Evolutionary conservation across 1,139 yeast species (phyloP).

Genomic region (Torulaspora pretoriensis): DNA sequence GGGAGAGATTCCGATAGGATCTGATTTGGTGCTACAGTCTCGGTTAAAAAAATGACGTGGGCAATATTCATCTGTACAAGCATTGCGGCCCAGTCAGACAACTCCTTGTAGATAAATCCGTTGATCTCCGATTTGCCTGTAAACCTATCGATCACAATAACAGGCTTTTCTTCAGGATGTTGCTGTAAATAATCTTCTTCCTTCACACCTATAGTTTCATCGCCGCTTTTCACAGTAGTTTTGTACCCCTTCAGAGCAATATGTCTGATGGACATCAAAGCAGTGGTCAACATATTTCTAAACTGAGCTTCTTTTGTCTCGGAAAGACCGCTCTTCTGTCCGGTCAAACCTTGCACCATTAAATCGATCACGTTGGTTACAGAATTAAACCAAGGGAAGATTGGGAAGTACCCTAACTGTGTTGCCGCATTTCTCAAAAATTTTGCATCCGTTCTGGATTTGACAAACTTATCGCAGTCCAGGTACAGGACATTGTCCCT

Average conservation of each 20-base stretch:
- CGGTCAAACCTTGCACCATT: constrained; percentile 85
- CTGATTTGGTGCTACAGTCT: constrained; percentile 75
- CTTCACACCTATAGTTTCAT: constrained; percentile 41
- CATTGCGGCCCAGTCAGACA: constrained; percentile 87
- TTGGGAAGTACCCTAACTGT: constrained; percentile 87
- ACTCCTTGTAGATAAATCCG: constrained; percentile 63
- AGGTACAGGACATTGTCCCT: constrained; percentile 59
- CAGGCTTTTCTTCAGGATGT: constrained; percentile 84
- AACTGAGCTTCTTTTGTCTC: constrained; percentile 82
- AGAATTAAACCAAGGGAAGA: constrained; percentile 87
- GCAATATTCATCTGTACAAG: constrained; percentile 76
- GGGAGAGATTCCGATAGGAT: constrained; percentile 70
- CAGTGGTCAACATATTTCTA: constrained; percentile 71
- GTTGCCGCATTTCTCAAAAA: constrained; percentile 65
- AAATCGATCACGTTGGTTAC: constrained; percentile 77
- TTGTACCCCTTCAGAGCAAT: constrained; percentile 53
- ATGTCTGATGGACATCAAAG: constrained; percentile 67
- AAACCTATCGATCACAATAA: constrained; percentile 76
- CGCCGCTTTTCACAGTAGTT: constrained; percentile 32
- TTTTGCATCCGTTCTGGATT: constrained; percentile 67
- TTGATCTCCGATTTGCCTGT: constrained; percentile 57
- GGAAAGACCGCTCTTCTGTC: constrained; percentile 88
- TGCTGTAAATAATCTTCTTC: constrained; percentile 82
- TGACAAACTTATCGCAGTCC: constrained; percentile 74
- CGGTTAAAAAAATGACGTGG: constrained; percentile 82